Conservation (phyloP, 495 filamentous ascomycete genomes). For the Aspergillus biplanus region DNA sequence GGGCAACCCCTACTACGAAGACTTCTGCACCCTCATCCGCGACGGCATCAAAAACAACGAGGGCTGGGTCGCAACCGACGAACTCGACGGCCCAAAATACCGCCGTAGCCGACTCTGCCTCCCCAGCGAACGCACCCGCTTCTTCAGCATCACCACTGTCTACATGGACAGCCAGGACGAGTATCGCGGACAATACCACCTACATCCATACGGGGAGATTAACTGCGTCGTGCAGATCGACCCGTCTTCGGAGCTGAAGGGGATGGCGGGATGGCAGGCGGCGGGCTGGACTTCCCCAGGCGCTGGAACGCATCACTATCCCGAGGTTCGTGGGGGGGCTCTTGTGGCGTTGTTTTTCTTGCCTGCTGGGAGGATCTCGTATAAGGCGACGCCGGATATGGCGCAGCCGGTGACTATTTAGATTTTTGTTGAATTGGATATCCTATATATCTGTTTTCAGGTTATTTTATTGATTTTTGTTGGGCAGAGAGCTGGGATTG, state of each 20-base stretch:
- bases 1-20: conserved; percentile 43
- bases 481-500: no score
- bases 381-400: conserved; percentile 39
- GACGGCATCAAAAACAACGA: conserved; percentile 39
- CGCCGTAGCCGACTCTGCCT: conserved; percentile 45
- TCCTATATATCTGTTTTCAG: no score
- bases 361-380: conserved; percentile 46
- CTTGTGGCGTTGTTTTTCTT: conserved; percentile 48
- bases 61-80: conserved; percentile 46
- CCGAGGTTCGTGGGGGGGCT: conserved; percentile 40
- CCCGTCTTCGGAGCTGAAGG: conserved; percentile 41
- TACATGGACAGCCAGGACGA: conserved; percentile 48
- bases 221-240: conserved; percentile 52
- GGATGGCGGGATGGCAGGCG: conserved; percentile 49
- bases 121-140: conserved; percentile 41
- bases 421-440: conserved; percentile 4
- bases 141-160: conserved; percentile 54
- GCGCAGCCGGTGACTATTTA: conserved; percentile 35
- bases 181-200: conserved; percentile 49
- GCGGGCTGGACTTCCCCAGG: conserved; percentile 49
- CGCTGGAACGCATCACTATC: conserved; percentile 50
- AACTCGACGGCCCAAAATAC: conserved; percentile 45
- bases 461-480: no score
- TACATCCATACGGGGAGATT: conserved; percentile 53
- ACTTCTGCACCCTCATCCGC: conserved; percentile 41